Evolutionary conservation across 345 rosid species (phyloP).

Genomic region (Citrus sp.): DNA sequence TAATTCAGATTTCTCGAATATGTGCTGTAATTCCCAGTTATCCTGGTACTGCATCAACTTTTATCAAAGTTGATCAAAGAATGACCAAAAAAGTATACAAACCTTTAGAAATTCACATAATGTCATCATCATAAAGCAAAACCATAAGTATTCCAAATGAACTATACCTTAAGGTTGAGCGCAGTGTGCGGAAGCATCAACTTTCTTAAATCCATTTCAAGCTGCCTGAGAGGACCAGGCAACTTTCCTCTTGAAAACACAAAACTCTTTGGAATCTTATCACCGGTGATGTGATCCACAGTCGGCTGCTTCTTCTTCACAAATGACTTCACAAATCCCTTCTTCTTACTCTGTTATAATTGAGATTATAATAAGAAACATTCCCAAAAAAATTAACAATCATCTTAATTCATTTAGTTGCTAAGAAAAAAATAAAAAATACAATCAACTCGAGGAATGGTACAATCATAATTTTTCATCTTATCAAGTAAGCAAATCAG

Average conservation of each 20-base stretch:
- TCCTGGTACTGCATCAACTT: neutral
- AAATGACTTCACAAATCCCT: conserved; percentile 55
- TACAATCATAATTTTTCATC: neutral
- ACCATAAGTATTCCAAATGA: neutral
- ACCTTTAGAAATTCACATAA: neutral
- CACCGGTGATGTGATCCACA: conserved; percentile 83
- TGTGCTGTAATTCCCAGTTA: neutral
- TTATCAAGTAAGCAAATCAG: neutral
- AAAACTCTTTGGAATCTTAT: conserved; percentile 84
- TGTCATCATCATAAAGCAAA: neutral
- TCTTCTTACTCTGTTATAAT: conserved; percentile 43
- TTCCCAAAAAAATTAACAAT: neutral
- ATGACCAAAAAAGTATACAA: neutral
- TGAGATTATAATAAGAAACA: neutral
- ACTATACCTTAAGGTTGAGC: conserved; percentile 71
- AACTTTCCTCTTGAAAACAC: conserved; percentile 87
- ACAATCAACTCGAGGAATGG: neutral
- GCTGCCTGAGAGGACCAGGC: conserved; percentile 72
- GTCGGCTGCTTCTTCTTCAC: conserved; percentile 41
- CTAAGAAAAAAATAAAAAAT: neutral
- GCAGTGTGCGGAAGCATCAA: conserved; percentile 95
- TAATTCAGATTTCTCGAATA: neutral
- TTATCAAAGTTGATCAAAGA: too few species aligned
- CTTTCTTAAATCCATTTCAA: conserved; percentile 87
- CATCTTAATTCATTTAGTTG: neutral